Evolutionary conservation across 2,329 filamentous ascomycete species (phyloP).

Genomic region (Penicillium vulpinum): DNA sequence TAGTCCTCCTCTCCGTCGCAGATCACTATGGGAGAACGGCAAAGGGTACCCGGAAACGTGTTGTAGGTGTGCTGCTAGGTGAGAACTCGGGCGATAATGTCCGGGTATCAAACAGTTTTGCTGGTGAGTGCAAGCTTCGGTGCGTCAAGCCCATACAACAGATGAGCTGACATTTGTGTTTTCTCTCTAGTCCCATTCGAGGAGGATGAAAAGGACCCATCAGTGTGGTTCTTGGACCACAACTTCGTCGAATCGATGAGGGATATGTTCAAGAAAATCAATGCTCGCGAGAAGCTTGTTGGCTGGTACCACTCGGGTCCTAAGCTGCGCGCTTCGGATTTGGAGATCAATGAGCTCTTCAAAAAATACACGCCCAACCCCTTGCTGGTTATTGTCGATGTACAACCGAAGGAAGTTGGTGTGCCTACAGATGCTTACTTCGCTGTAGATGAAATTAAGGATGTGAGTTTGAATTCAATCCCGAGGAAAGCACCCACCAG

Average conservation of each 20-base stretch:
- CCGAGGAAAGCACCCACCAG: not conserved
- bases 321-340: conserved; percentile 91
- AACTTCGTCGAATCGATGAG: conserved; percentile 99
- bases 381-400: conserved; percentile 94
- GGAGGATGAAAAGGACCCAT: conserved; percentile 97
- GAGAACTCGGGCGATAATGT: conserved; percentile 97
- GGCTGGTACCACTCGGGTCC: conserved; percentile 99
- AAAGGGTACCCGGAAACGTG: conserved; percentile 83
- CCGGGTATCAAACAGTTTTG: conserved; percentile 97
- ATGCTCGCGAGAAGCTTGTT: conserved; percentile 97
- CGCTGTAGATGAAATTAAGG: conserved; percentile 98
- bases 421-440: conserved; percentile 99
- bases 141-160: not conserved
- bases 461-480: conserved; percentile 61
- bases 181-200: conserved; percentile 80
- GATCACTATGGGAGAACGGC: conserved; percentile 96
- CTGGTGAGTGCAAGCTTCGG: conserved; percentile 61
- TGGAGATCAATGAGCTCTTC: conserved; percentile 99
- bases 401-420: conserved; percentile 95
- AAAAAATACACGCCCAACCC: conserved; percentile 98
- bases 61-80: conserved; percentile 90
- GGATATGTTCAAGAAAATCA: conserved; percentile 99
- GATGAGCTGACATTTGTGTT: conserved; percentile 21
- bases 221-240: conserved; percentile 98
- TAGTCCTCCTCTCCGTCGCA: conserved; percentile 95